These are phyloP conservation scores for Alternaria incomplexa DNA, from an alignment of 2,329 filamentous ascomycete genomes.

Conservation along the genomic window DNA sequence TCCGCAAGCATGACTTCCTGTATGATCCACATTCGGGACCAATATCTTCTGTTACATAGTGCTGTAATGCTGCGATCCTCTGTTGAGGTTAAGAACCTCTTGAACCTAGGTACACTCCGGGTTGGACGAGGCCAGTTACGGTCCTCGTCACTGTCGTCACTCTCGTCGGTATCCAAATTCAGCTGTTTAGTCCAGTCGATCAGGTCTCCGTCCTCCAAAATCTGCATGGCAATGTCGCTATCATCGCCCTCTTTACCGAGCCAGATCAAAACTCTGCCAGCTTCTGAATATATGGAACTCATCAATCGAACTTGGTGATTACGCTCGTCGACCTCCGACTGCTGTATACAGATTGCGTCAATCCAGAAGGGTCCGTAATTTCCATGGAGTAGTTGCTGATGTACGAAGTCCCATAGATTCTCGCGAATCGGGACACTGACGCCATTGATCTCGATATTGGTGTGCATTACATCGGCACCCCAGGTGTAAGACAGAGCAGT, in stretches of 20 bases:
- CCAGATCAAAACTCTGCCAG: background rate
- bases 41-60: background rate
- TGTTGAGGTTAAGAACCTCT: background rate
- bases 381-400: background rate
- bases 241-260: background rate
- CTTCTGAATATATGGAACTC: background rate
- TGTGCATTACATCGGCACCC: background rate
- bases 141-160: background rate
- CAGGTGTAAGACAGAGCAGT: background rate
- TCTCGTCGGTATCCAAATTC: too few relatives aligned
- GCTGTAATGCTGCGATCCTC: background rate
- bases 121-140: background rate
- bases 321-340: conserved; percentile 10
- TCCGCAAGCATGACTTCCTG: background rate
- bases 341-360: conserved; percentile 34
- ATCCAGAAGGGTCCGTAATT: conserved; percentile 16
- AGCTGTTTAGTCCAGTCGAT: too few relatives aligned
- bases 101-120: too few relatives aligned
- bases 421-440: background rate
- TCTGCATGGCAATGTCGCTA: background rate
- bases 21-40: background rate
- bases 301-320: conserved; percentile 19
- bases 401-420: background rate
- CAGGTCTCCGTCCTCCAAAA: background rate
- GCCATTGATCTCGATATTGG: background rate